Base-by-base conservation (phyloP, 345 rosid genomes). In the Raphanus sativus region DNA sequence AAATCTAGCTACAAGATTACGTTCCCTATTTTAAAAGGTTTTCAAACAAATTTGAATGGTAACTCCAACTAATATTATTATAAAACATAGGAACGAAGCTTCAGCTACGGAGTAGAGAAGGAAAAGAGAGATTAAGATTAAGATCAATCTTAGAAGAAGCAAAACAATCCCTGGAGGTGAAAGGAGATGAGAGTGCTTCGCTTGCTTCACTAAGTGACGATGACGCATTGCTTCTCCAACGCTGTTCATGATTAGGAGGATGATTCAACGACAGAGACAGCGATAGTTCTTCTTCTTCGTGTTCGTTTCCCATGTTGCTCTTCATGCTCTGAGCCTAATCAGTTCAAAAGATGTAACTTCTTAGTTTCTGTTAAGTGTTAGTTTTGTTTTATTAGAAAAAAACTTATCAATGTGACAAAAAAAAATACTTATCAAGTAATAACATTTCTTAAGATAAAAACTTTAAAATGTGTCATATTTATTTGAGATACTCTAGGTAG, bases 71-170 rank as follows among this genome's bases (percentile, higher is more conserved):
- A 72, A 24, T 42, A 42, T 42, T 5, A 1, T 2, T 42, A 5
- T 8, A 77, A n/a, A 24, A 66, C 36, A 50, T 50, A 67, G 0
- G n/a, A 50, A 50, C 34, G 21, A 68, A 29, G 24, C 7, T 62
- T 79, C 17, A 79, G 70, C 78, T 74, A 38, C 30, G 75, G 30
- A 74, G 75, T 52, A 73, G 54, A 74, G 78, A 79, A 68, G 78
- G 69, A 54, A 68, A 79, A 5, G 82, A 79, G 78, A 79, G 82
- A 62, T 79, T 79, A 62, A 73, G 78, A 54, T 68, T 73, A 62
- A 79, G 82, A 68, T 79, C 82, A 54, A 79, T 79, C 70, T 79
- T 79, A 0, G 82, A 68, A 50, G 81, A 78, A 73, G 59, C 77
- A 61, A 67, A 78, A 30, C 81, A 78, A 26, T 78, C 81, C 72